Evolutionary conservation across 1,284 basidiomycete genomes (phyloP).

Genomic region (Uromyces viciae-fabae): DNA sequence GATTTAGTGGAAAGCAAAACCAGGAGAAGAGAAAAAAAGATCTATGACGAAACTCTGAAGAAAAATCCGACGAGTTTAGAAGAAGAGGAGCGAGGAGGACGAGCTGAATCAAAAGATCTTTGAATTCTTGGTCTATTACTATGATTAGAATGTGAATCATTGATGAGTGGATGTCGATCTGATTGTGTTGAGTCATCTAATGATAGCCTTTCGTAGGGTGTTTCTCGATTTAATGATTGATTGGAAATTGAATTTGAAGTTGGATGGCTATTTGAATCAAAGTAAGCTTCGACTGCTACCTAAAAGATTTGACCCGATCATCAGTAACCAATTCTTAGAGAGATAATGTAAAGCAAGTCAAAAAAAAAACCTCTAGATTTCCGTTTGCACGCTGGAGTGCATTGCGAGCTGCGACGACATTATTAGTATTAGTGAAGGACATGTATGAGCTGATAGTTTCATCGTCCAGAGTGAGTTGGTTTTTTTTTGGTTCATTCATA

Average conservation of each 20-base stretch:
- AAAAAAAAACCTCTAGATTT: slow-evolving; percentile 23
- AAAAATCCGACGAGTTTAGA: slow-evolving; percentile 21
- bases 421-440: slow-evolving; percentile 26
- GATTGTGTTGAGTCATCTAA: slow-evolving; percentile 19
- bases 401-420: neutral
- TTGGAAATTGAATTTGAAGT: neutral
- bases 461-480: neutral
- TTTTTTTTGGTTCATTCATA: neutral
- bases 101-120: neutral
- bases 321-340: neutral
- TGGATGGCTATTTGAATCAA: slow-evolving; percentile 5
- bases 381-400: slow-evolving; percentile 14
- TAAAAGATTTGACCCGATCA: no score
- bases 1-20: neutral
- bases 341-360: neutral
- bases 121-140: neutral
- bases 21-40: neutral
- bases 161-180: slow-evolving; percentile 1
- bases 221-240: neutral
- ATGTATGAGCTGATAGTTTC: slow-evolving; percentile 28
- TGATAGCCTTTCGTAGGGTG: slow-evolving; percentile 11
- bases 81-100: neutral
- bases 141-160: no score
- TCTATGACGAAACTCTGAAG: slow-evolving; percentile 6
- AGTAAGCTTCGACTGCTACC: slow-evolving; percentile 14